Percentiles rank a stretch among this genome's conserved stretches.
Evolutionary conservation across 805 yeast species (phyloP).

Genomic region (Candida ulmi): DNA sequence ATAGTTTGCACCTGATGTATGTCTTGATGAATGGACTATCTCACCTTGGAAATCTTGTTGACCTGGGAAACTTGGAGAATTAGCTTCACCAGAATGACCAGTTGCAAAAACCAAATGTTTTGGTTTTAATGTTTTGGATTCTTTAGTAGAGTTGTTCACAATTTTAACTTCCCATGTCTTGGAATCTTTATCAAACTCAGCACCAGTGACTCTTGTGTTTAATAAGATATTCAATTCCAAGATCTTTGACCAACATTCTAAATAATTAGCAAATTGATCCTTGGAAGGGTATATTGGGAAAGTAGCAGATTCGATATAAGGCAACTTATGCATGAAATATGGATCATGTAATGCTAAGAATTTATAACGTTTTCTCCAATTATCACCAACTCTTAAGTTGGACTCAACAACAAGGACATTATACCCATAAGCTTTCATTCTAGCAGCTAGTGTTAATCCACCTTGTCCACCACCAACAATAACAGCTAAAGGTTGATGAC

Average conservation of each 20-base stretch:
- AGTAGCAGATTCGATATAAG: slow-evolving; percentile 35
- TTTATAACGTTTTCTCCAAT: slow-evolving; percentile 41
- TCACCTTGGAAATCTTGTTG: slow-evolving; percentile 33
- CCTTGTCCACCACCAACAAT: slow-evolving; percentile 45
- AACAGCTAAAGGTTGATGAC: slow-evolving; percentile 35
- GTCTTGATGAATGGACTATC: slow-evolving; percentile 37
- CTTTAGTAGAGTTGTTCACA: slow-evolving; percentile 23
- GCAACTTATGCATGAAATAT: slow-evolving; percentile 35
- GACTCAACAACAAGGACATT: slow-evolving; percentile 34
- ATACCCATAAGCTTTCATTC: slow-evolving; percentile 36
- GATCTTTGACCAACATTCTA: slow-evolving; percentile 34
- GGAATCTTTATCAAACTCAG: slow-evolving; percentile 24
- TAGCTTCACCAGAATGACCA: slow-evolving; percentile 42
- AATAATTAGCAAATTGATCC: slow-evolving; percentile 39
- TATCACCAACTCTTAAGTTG: slow-evolving; percentile 35
- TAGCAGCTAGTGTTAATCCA: slow-evolving; percentile 37
- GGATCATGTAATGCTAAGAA: slow-evolving; percentile 42
- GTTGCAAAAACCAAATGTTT: slow-evolving; percentile 38
- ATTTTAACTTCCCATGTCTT: slow-evolving; percentile 31
- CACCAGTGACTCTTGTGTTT: slow-evolving; percentile 26
- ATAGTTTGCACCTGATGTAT: slow-evolving; percentile 34
- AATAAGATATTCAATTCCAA: slow-evolving; percentile 36
- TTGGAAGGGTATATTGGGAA: slow-evolving; percentile 38
- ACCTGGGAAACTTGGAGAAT: slow-evolving; percentile 34
- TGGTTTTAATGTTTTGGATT: slow-evolving; percentile 24